Conservation (phyloP, 116 monocot genomes). For the Papilionanthe hybrid region DNA sequence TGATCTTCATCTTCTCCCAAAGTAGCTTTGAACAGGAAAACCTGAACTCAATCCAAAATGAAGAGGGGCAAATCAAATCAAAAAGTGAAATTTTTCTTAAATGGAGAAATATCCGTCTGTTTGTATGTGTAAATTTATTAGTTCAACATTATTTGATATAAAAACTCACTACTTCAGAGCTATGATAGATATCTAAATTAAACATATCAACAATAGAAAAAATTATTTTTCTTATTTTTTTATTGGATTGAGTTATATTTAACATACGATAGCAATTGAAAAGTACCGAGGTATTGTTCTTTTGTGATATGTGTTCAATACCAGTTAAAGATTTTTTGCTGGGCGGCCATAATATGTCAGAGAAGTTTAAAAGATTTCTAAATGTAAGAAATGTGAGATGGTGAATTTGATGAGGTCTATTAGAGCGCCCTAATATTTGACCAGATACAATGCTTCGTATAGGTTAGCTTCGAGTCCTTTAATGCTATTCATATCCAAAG, state of each 20-base stretch:
- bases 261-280: background rate
- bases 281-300: background rate
- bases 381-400: background rate
- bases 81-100: no score
- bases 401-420: background rate
- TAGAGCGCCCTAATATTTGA: background rate
- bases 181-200: background rate
- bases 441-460: background rate
- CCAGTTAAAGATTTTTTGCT: background rate
- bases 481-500: background rate
- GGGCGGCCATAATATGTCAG: background rate
- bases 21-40: no score
- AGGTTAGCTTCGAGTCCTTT: background rate
- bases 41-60: no score
- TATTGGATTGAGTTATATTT: background rate
- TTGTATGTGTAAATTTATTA: no score
- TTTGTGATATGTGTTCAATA: background rate
- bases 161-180: background rate
- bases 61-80: no score
- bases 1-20: no score
- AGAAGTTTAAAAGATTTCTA: background rate
- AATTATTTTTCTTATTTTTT: background rate
- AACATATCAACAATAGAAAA: background rate
- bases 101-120: no score
- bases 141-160: no score